phyloP scores from a whole-genome alignment of 192 early-diverging fungal genomes.

The Phlyctochytrium arcticum region DNA sequence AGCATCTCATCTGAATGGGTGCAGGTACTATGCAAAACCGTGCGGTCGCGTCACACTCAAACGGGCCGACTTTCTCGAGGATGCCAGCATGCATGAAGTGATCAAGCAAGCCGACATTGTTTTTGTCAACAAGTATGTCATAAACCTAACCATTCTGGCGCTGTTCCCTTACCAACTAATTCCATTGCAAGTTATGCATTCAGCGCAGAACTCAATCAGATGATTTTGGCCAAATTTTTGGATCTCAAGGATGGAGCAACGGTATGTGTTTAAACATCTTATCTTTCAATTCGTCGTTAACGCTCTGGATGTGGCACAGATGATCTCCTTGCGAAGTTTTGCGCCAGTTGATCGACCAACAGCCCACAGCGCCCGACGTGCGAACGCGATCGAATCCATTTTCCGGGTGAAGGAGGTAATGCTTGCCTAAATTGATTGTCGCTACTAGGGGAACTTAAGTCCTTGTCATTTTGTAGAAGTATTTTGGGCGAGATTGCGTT shows the following conservation, averaged over 20 bases:
- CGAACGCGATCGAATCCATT: constrained; percentile 50
- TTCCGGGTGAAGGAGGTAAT: constrained; percentile 46
- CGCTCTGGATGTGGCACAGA: constrained; percentile 28
- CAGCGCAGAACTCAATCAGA: constrained; percentile 77
- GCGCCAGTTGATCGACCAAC: constrained; percentile 71
- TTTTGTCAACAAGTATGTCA: constrained; percentile 79
- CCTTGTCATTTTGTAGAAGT: constrained; percentile 10
- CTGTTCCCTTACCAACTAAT: not conserved
- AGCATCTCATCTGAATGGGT: no score
- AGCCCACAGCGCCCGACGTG: constrained; percentile 51
- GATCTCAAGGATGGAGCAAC: constrained; percentile 84
- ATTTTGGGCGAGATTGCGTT: constrained; percentile 34
- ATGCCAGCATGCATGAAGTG: constrained; percentile 58
- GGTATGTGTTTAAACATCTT: constrained; percentile 64
- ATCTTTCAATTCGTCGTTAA: not conserved
- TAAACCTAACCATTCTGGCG: not conserved
- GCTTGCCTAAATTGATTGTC: no score
- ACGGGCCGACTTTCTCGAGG: constrained; percentile 85
- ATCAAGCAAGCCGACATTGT: constrained; percentile 83
- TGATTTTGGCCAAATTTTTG: constrained; percentile 76
- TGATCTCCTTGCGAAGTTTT: constrained; percentile 86
- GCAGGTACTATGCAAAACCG: constrained; percentile 41
- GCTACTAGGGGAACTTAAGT: not conserved
- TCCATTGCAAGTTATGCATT: constrained; percentile 68
- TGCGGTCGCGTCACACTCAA: constrained; percentile 56